Conservation (phyloP, 2,329 filamentous ascomycete species). For the Cladosporium sphaerospermum region DNA sequence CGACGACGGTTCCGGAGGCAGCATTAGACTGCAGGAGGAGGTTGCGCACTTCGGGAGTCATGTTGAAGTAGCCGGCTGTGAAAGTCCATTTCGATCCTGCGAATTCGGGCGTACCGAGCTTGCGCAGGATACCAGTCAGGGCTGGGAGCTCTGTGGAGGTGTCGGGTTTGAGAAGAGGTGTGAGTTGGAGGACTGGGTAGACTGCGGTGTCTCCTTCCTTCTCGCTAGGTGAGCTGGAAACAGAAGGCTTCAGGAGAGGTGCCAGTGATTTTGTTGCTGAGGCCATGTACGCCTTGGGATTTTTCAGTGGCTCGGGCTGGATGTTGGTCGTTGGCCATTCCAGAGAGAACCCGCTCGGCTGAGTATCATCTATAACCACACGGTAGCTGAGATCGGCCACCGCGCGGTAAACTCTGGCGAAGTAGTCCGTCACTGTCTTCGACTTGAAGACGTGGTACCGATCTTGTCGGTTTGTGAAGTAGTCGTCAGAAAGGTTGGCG, state of each 20-base stretch:
- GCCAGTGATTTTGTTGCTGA: conserved; percentile 62
- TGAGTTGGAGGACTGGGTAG: conserved; percentile 83
- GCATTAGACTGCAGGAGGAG: conserved; percentile 71
- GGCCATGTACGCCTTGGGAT: conserved; percentile 62
- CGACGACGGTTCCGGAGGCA: conserved; percentile 72
- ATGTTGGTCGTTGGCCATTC: conserved; percentile 72
- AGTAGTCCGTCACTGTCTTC: conserved; percentile 73
- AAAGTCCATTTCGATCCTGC: conserved; percentile 81
- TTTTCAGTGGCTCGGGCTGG: conserved; percentile 65
- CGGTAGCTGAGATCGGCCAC: conserved; percentile 77
- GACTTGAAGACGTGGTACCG: conserved; percentile 88
- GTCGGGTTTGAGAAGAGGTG: conserved; percentile 71
- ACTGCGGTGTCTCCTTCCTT: conserved; percentile 60
- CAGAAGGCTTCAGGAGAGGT: conserved; percentile 53
- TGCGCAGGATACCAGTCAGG: conserved; percentile 65
- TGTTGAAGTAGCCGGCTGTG: conserved; percentile 98
- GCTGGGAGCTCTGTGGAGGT: conserved; percentile 84
- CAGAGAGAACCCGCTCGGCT: conserved; percentile 45
- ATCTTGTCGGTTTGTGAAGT: conserved; percentile 94
- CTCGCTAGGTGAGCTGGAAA: conserved; percentile 13
- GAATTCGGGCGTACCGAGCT: conserved; percentile 57
- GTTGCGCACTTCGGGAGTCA: conserved; percentile 73
- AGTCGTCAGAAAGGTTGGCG: conserved; percentile 88
- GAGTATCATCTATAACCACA: conserved; percentile 55
- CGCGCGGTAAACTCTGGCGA: conserved; percentile 66